Percentiles rank a stretch among this genome's conserved stretches.
Conservation (phyloP, 1,284 basidiomycete genomes). For the Naganishia cerealis region DNA sequence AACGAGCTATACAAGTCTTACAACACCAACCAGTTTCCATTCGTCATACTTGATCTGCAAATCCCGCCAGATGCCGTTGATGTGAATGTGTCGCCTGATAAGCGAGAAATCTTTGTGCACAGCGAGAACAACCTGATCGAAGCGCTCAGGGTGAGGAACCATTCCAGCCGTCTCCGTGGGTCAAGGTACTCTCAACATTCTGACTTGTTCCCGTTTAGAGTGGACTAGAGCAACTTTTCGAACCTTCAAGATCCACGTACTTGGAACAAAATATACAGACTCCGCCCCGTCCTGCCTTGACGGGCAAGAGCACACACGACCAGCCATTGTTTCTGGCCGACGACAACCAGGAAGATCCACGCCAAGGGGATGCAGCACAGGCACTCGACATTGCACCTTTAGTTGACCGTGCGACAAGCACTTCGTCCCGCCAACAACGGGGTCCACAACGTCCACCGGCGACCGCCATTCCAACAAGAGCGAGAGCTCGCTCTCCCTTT, state of each 20-base stretch:
- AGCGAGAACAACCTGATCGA: slow-evolving; percentile 79
- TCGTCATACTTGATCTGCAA: slow-evolving; percentile 79
- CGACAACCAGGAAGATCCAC: not conserved
- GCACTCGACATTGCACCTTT: not conserved
- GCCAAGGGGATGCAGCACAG: not conserved
- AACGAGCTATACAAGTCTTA: slow-evolving; percentile 87
- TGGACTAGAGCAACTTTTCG: slow-evolving; percentile 65
- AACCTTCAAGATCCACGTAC: slow-evolving; percentile 69
- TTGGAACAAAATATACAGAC: slow-evolving; percentile 42
- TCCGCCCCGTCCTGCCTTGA: slow-evolving; percentile 12
- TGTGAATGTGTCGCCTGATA: slow-evolving; percentile 95
- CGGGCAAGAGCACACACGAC: not conserved
- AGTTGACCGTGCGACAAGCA: not conserved
- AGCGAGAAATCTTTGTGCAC: slow-evolving; percentile 89
- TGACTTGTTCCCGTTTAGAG: slow-evolving; percentile 46
- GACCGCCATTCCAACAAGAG: not conserved
- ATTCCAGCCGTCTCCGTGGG: not conserved
- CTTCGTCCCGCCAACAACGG: not conserved
- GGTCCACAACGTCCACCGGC: too few species aligned
- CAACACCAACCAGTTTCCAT: slow-evolving; percentile 75
- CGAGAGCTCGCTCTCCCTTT: slow-evolving; percentile 1
- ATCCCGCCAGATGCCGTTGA: slow-evolving; percentile 82
- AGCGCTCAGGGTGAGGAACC: slow-evolving; percentile 66
- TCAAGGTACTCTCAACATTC: not conserved
- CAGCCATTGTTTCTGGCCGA: slow-evolving; percentile 7